phyloP scores from a whole-genome alignment of 2,329 filamentous ascomycete genomes.

The Aspergillus pseudoterreus region DNA sequence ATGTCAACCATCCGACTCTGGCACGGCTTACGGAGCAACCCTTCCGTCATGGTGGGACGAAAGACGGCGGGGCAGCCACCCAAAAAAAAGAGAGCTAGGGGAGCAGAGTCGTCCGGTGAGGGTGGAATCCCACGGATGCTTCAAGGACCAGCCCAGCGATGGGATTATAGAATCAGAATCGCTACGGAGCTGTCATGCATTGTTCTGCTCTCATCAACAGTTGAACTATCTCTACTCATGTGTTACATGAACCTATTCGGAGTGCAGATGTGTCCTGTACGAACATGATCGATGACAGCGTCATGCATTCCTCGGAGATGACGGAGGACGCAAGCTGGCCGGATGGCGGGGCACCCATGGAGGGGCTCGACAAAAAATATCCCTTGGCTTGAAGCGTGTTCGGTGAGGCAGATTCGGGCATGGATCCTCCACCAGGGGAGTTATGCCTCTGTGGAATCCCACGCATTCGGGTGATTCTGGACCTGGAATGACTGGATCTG shows the following conservation, averaged over 20 bases:
- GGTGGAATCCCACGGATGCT: constrained; percentile 5
- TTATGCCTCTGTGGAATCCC: not conserved
- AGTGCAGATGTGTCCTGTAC: no score
- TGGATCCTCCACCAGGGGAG: constrained; percentile 1
- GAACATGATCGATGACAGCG: not conserved
- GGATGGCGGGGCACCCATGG: constrained; percentile 18
- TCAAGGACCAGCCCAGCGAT: not conserved
- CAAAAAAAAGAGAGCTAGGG: constrained; percentile 13
- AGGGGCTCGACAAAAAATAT: constrained; percentile 11
- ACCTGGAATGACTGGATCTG: no score
- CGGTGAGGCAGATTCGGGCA: constrained; percentile 14
- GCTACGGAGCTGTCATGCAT: not conserved
- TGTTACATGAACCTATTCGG: no score
- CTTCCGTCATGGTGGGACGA: constrained; percentile 34
- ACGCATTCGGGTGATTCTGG: not conserved
- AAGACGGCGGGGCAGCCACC: constrained; percentile 18
- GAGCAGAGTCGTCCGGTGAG: constrained; percentile 36
- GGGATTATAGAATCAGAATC: not conserved
- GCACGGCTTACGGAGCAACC: constrained; percentile 32
- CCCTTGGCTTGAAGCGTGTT: constrained; percentile 7
- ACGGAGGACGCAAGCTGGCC: constrained; percentile 5
- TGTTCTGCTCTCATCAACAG: no score
- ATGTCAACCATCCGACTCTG: constrained; percentile 12
- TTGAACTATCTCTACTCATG: no score
- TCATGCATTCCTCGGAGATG: constrained; percentile 7